phyloP scores from a whole-genome alignment of 2,329 filamentous ascomycete genomes.

The Coniella vitis region DNA sequence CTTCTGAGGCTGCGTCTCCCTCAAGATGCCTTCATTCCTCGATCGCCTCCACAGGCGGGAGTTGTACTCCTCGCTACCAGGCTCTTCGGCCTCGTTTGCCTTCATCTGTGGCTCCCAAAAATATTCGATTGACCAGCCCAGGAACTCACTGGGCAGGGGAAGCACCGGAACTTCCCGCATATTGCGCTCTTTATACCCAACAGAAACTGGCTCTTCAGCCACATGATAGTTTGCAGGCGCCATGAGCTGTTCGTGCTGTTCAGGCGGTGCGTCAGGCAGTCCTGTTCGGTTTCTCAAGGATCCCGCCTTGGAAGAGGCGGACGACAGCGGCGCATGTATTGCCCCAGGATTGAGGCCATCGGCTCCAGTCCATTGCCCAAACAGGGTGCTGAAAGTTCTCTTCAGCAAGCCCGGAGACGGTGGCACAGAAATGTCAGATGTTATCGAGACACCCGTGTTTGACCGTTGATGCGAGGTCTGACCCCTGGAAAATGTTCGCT shows the following conservation, averaged over 20 bases:
- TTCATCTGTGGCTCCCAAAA: constrained; percentile 99
- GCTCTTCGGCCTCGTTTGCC: constrained; percentile 89
- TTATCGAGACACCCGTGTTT: constrained; percentile 31
- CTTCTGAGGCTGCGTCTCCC: constrained; percentile 90
- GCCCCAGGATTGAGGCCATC: constrained; percentile 27
- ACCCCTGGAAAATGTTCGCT: constrained; percentile 37
- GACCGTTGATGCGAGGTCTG: constrained; percentile 37
- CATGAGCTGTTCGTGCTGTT: constrained; percentile 64
- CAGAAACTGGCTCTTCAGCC: constrained; percentile 72
- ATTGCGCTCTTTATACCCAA: constrained; percentile 61
- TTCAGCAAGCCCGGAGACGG: constrained; percentile 54
- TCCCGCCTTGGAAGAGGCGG: constrained; percentile 24
- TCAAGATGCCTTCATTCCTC: constrained; percentile 86
- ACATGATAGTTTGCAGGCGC: constrained; percentile 66
- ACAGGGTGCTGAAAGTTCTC: constrained; percentile 57
- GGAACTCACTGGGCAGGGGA: constrained; percentile 74
- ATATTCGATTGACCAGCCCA: constrained; percentile 96
- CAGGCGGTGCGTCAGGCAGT: constrained; percentile 50
- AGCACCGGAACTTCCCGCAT: constrained; percentile 53
- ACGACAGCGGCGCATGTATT: constrained; percentile 15
- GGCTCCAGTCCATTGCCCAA: constrained; percentile 48
- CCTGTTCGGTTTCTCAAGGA: constrained; percentile 35
- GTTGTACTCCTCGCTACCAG: constrained; percentile 94
- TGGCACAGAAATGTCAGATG: constrained; percentile 11
- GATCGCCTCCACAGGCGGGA: constrained; percentile 86